Base-by-base conservation (phyloP, 306 rosid species). In the Quercus alba region DNA sequence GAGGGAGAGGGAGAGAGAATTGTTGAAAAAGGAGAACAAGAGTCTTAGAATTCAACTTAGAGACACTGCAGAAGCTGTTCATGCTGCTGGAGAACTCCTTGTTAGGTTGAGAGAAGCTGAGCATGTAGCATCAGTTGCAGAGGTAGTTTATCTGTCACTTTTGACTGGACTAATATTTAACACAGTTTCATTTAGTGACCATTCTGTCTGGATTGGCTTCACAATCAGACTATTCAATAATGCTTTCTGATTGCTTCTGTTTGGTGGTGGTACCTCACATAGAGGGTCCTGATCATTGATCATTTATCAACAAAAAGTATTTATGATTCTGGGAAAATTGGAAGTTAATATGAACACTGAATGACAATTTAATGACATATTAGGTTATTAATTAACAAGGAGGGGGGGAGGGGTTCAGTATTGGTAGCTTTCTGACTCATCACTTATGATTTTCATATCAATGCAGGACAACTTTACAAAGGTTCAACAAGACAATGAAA, bases 21-120 rank as follows among this genome's bases (percentile, higher is more conserved):
- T 85, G 46, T 73, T 96, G 88, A 93, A 87, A 77, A 96, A 87
- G 88, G 97, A 93, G 84, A 95, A 95, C 87, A 85, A 66, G 78
- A 91, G 87, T 88, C 97, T 96, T 55, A 96, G 87, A 81, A 70
- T 86, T 84, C 97, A 93, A 85, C 98, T 93, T 28, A 84, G 98
- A 83, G 98, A 96, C 87, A 96, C 97, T 62, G 99, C 98, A 72
- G 99, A 93, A 86, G 99, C 98, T 66, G 99, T 96, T 73, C 99
- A 96, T 84, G 98, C 98, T 31, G 99, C 99, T 44, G 99, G 98
- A 74, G 99, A 90, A 81, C 89, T 96, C 28, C 99, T 96, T 69
- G 98, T 90, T 38, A 81, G 99, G 88, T 97, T 93, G 33, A 88
- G 97, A 87, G 97, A 96, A 87, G 94, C 99, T 41, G 99, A 93